A percentile compares a stretch with the other conserved stretches of the same genome.
Conservation (phyloP, 768 basidiomycete species). For the Lactarius evosmus region DNA sequence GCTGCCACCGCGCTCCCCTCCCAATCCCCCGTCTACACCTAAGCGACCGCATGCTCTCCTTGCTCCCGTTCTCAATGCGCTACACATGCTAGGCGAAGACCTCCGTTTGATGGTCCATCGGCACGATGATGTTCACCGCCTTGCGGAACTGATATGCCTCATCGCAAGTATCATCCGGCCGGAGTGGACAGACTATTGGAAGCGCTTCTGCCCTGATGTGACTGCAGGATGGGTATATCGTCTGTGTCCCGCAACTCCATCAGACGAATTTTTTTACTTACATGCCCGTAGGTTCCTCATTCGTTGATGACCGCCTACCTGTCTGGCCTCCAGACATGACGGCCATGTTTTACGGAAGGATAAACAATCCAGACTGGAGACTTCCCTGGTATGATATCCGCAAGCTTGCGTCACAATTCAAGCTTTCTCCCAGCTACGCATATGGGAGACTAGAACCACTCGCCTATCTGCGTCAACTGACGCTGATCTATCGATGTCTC, state of each 20-base stretch:
- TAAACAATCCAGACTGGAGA: slow-evolving; percentile 66
- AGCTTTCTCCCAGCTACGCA: slow-evolving; percentile 51
- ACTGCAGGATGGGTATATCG: slow-evolving; percentile 50
- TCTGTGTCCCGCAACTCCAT: slow-evolving; percentile 23
- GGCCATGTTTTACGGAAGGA: slow-evolving; percentile 53
- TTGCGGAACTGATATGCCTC: slow-evolving; percentile 62
- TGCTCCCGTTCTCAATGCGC: slow-evolving; percentile 60
- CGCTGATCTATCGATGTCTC: slow-evolving; percentile 54
- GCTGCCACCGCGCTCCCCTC: slow-evolving; percentile 32
- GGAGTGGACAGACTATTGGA: slow-evolving; percentile 95
- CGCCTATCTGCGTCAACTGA: slow-evolving; percentile 49
- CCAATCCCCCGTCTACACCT: background rate
- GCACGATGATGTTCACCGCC: slow-evolving; percentile 51
- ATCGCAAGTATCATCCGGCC: slow-evolving; percentile 62
- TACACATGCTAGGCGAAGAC: slow-evolving; percentile 79
- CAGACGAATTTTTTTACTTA: slow-evolving; percentile 16
- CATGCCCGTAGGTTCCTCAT: slow-evolving; percentile 32
- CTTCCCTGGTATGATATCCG: slow-evolving; percentile 42
- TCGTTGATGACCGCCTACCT: slow-evolving; percentile 68
- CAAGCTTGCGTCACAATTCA: slow-evolving; percentile 47
- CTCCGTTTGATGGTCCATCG: slow-evolving; percentile 55
- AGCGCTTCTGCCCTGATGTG: slow-evolving; percentile 66
- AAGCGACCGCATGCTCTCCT: slow-evolving; percentile 44
- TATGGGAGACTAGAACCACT: slow-evolving; percentile 65
- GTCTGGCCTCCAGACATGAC: slow-evolving; percentile 77